phyloP scores from a whole-genome alignment of 768 basidiomycete species.

The Leccinum rimulosum region DNA sequence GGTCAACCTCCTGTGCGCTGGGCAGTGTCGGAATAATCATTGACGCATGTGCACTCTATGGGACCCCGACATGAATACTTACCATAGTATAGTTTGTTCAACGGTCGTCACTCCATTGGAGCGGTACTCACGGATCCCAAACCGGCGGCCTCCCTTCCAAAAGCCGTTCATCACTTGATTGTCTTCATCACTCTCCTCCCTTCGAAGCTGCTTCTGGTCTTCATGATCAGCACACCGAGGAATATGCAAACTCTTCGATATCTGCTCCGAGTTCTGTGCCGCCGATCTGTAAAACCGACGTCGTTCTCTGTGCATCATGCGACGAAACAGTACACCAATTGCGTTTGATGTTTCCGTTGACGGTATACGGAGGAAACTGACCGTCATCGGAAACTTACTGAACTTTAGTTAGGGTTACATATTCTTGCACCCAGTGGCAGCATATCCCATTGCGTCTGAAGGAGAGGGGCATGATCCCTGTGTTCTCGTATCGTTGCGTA shows the following conservation, averaged over 20 bases:
- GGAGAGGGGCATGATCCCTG: constrained; percentile 24
- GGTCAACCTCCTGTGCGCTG: too few relatives aligned
- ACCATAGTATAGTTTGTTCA: neutral
- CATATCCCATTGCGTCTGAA: constrained; percentile 27
- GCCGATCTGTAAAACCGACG: constrained; percentile 16
- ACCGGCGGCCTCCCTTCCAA: constrained; percentile 30
- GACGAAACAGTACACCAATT: constrained; percentile 33
- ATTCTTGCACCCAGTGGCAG: constrained; percentile 8
- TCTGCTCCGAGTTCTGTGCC: constrained; percentile 22
- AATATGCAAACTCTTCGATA: constrained; percentile 21
- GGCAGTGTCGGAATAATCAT: too few relatives aligned
- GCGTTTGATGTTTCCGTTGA: constrained; percentile 43
- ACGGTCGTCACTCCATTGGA: neutral
- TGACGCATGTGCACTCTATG: too few relatives aligned
- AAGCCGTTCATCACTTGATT: constrained; percentile 43
- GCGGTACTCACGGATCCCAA: constrained; percentile 7
- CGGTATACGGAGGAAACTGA: constrained; percentile 26
- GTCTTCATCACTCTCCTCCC: constrained; percentile 50
- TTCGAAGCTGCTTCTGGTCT: constrained; percentile 42
- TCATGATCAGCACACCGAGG: constrained; percentile 40
- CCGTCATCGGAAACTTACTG: neutral
- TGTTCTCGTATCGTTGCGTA: neutral
- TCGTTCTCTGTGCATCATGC: constrained; percentile 18
- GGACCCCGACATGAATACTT: too few relatives aligned
- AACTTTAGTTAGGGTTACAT: neutral